Evolutionary conservation across 345 rosid genomes (phyloP), one percentile per base, ranked within the genome.

Genomic region (Diplotaxis tenuifolia): DNA sequence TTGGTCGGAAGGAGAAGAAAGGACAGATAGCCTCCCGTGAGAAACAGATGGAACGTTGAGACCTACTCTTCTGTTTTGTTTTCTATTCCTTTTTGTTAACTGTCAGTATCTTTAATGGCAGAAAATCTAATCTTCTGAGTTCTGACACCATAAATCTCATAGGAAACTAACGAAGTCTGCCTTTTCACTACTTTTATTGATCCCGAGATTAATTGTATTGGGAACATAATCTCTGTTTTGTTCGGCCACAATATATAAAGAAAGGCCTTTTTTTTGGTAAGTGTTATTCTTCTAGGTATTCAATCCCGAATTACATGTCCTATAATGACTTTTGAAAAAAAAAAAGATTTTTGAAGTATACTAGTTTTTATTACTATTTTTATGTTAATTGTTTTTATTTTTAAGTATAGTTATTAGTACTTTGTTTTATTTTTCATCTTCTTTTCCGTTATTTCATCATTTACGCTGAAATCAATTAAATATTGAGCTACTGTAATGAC

Each of bases 1-100:
- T 72, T 38, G 68, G 80, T 81, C 69, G 73, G 80, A 53, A 65
- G 76, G 71, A 77, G 63, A 60, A 59, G 80, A 77, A 25, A 67
- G 32, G 80, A 77, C 77, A 66, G 80, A 77, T 77, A 53, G 77
- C 64, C 57, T 59, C 68, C 4, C 68, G 7, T 28, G 45, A 66
- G 62, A 65, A 70, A 71, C 76, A 59, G 64, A 66, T 76, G 70
- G 70, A 75, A 29, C 65, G 50, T n/a, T 75, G 14, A 52, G 63
- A 62, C 63, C 50, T 16, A 40, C 50, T 53, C 74, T 28, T 62
- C 70, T 68, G 64, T 18, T 57, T 56, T 68, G 64, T 18, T 57
- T 56, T 50, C 29, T 14, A 9, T 38, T 10, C 14, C 7, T 27
- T 67, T 67, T 19, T 14, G 50, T 50, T 11, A 25, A 25, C 28